phyloP scores from a whole-genome alignment of 2,329 filamentous ascomycete species.

The Fusarium goolgardi region DNA sequence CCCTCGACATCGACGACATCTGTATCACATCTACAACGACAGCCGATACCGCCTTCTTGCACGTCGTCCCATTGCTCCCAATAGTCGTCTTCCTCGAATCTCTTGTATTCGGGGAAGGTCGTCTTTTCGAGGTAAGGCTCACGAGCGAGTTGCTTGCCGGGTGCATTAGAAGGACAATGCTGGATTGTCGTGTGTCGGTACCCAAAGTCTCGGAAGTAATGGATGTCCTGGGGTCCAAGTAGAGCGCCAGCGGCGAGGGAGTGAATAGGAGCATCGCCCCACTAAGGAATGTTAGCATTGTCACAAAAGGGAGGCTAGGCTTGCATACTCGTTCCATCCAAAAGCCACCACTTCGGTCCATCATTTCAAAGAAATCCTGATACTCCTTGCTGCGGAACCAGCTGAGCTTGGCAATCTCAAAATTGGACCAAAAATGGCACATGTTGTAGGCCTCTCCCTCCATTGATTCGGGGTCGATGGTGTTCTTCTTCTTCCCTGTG shows the following conservation, averaged over 20 bases:
- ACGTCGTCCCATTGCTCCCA: conserved; percentile 89
- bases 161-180: conserved; percentile 96
- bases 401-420: conserved; percentile 93
- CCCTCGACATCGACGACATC: conserved; percentile 98
- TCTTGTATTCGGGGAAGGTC: conserved; percentile 82
- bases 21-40: conserved; percentile 94
- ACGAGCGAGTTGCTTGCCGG: conserved; percentile 83
- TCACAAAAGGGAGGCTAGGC: conserved; percentile 11
- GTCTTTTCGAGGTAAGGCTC: conserved; percentile 85
- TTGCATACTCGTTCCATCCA: conserved; percentile 93
- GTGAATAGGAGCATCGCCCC: conserved; percentile 98
- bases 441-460: conserved; percentile 99
- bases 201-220: conserved; percentile 99
- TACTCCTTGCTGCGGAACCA: conserved; percentile 99
- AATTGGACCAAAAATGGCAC: conserved; percentile 99
- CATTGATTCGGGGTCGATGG: conserved; percentile 93
- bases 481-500: conserved; percentile 74
- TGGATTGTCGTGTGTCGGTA: conserved; percentile 99
- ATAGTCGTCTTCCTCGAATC: conserved; percentile 93
- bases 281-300: conserved; percentile 65
- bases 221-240: conserved; percentile 83
- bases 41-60: conserved; percentile 96
- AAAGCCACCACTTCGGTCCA: conserved; percentile 97
- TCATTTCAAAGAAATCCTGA: conserved; percentile 98
- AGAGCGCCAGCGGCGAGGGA: conserved; percentile 94